phyloP scores from a whole-genome alignment of 164 flowering plant species.

The Stephania japonica region DNA sequence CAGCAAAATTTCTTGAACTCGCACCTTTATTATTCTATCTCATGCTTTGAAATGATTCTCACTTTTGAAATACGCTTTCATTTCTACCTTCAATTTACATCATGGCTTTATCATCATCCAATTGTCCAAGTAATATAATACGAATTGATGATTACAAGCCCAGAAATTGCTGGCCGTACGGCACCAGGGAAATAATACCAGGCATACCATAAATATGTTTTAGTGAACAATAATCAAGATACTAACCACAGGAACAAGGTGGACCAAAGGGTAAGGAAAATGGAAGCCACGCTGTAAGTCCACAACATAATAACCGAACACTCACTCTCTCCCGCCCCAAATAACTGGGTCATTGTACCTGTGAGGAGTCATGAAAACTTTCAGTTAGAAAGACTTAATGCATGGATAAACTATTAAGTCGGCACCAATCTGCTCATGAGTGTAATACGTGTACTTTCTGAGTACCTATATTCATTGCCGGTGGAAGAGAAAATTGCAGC shows the following conservation, averaged over 20 bases:
- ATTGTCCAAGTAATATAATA: neutral
- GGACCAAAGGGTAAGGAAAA: slow-evolving; percentile 66
- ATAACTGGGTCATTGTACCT: slow-evolving; percentile 66
- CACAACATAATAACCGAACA: slow-evolving; percentile 72
- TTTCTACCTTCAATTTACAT: neutral
- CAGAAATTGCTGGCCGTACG: neutral
- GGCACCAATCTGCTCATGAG: neutral
- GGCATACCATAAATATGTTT: neutral
- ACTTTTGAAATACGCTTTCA: neutral
- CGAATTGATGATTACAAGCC: neutral
- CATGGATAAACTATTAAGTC: neutral
- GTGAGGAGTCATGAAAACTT: slow-evolving; percentile 15
- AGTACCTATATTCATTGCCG: slow-evolving; percentile 73
- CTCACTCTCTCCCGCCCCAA: slow-evolving; percentile 63
- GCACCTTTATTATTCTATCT: neutral
- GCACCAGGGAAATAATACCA: neutral
- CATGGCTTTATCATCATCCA: neutral
- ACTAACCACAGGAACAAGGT: slow-evolving; percentile 68
- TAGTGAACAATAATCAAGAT: slow-evolving; percentile 17
- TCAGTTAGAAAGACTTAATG: neutral
- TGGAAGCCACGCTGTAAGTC: slow-evolving; percentile 54
- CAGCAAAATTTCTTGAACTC: neutral
- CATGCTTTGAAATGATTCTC: neutral
- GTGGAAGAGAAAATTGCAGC: slow-evolving; percentile 67
- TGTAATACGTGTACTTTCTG: neutral